Evolutionary conservation across 805 yeast genomes (phyloP), one percentile per base, ranked within the genome.

Genomic region (Tetrapisispora namnaoensis): DNA sequence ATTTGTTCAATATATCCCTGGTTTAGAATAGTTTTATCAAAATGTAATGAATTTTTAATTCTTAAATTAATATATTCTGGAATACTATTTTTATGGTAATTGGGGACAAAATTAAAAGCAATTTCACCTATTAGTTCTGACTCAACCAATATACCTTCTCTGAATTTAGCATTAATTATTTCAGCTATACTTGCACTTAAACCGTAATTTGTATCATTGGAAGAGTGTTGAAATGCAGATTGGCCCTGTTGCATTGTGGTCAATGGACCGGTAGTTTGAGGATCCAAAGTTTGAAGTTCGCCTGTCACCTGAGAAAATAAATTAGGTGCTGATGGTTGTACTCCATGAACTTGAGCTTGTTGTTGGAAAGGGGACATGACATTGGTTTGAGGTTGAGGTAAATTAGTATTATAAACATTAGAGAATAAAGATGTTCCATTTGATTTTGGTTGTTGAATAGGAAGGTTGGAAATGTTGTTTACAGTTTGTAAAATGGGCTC

Each of bases 101-200:
- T 56, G 44, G 71, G 56, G 21, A 75, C 74, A 62, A 80, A 86
- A 57, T 83, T 83, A 63, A 89, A 77, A 0, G 96, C 95, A 55
- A 90, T 72, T 68, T 91, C 97, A 46, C 98, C 97, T 48, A 83
- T 75, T 13, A 82, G 73, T 60, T 82, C 80, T 8, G 87, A 76
- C 35, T 78, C 74, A 13, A 66, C 63, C 36, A 82, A 69, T 41
- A 68, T 67, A 18, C 95, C 95, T 59, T 82, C 86, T 53, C 77
- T 79, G 65, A 82, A 82, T 18, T 76, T 74, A 5, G 88, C 95
- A 61, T 80, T 82, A 53, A 87, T 72, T 13, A 85, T 80, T 68
- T 91, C 98, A n/a, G 93, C 90, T 53, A 89, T 71, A 43, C 95
- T 83, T 2, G 90, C 81, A 57, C 83, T 86, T 55, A 91, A 70